Evolutionary conservation across 1,139 yeast genomes (phyloP), one percentile per base, ranked within the genome.

Genomic region (Lodderomyces beijingensis): DNA sequence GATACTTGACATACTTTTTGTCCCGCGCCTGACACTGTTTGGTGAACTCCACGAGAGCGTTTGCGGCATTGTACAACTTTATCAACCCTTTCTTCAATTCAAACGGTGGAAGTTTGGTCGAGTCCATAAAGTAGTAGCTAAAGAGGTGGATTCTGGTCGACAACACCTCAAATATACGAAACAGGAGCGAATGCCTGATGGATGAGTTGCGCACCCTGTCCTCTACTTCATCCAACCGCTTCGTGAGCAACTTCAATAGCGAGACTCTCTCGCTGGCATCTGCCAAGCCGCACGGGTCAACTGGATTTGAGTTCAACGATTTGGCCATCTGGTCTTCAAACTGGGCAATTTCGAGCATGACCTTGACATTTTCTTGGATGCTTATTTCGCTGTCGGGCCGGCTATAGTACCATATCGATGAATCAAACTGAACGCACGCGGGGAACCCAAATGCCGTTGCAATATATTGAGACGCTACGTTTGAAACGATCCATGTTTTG

Each of bases 371-470:
- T 21, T 60, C 56, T 1, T 95, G 88, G 13, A 87, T 60, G n/a
- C 60, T 62, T 21, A 62, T 50, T 54, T 55, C 31, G 45, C 63
- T 40, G 20, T 46, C 53, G 27, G 69, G 68, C 41, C 70, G 57
- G 37, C 70, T 68, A 20, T 74, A 68, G 14, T 73, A 69, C 53
- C 82, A 65, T 3, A 82, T 74, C 0, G 89, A 74, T 12, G 85
- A 73, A 51, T 86, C 95, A 51, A 88, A 86, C 40, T 80, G 86
- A 2, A 85, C 88, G 55, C 88, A 87, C 0, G 95, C 87, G 0
- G 97, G 97, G 51, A 84, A 88, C 13, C 98, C 98, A 58, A 88
- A 88, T 7, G 94, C 83, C 1, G 95, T 79, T 2, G 96, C 95
- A 38, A 89, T 81, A 4, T 83, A 75, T 56, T 91, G 97, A 1